phyloP scores from a whole-genome alignment of 345 rosid species.

The Bruguiera sexangula region DNA sequence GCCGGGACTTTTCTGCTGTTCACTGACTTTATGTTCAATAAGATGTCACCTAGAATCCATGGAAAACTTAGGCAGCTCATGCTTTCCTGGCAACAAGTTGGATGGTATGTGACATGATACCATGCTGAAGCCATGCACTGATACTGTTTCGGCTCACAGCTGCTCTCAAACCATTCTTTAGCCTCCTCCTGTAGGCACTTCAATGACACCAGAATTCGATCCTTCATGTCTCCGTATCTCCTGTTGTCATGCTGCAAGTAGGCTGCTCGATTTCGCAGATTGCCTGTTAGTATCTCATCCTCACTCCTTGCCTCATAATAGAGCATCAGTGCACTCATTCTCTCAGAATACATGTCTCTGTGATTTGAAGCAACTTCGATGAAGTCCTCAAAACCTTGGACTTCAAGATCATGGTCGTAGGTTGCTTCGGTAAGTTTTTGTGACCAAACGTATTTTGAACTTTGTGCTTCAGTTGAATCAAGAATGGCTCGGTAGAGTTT shows the following conservation, averaged over 20 bases:
- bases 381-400: constrained; percentile 53
- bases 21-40: constrained; percentile 53
- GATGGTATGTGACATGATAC: constrained; percentile 77
- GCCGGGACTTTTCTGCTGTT: constrained; percentile 14
- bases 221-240: constrained; percentile 70
- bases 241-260: constrained; percentile 76
- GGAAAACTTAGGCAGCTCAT: constrained; percentile 68
- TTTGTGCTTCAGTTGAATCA: constrained; percentile 25
- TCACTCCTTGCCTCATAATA: constrained; percentile 60
- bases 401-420: constrained; percentile 67
- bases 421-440: constrained; percentile 34
- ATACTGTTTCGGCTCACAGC: constrained; percentile 38
- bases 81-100: constrained; percentile 32
- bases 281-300: constrained; percentile 90
- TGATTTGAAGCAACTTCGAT: constrained; percentile 46
- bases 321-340: constrained; percentile 54
- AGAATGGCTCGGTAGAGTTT: constrained; percentile 69
- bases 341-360: constrained; percentile 59
- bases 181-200: constrained; percentile 63
- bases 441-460: constrained; percentile 37
- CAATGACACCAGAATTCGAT: constrained; percentile 51
- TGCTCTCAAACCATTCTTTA: constrained; percentile 60
- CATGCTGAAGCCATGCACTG: constrained; percentile 75
- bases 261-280: constrained; percentile 47
- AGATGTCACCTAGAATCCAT: constrained; percentile 66